Percentiles rank a stretch among this genome's conserved stretches.
phyloP scores from a whole-genome alignment of 768 basidiomycete genomes.

The Boletus sp. region DNA sequence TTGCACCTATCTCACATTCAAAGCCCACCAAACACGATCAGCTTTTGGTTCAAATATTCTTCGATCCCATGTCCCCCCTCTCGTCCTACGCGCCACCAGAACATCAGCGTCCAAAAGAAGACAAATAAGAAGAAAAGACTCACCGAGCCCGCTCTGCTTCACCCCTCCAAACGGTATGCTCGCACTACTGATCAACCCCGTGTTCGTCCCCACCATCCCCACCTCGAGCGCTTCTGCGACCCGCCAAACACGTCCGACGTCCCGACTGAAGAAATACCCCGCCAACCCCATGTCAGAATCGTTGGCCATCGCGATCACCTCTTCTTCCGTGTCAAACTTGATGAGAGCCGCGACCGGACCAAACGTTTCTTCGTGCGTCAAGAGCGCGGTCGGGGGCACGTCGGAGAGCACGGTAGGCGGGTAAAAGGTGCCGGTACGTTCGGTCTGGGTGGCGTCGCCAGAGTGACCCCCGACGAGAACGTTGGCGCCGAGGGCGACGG shows the following conservation, averaged over 20 bases:
- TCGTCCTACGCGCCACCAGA: constrained; percentile 45
- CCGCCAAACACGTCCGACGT: constrained; percentile 88
- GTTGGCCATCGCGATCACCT: constrained; percentile 87
- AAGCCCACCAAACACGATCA: constrained; percentile 79
- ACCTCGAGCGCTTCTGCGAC: constrained; percentile 94
- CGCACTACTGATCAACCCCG: constrained; percentile 74
- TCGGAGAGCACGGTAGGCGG: constrained; percentile 87
- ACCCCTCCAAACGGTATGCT: constrained; percentile 87
- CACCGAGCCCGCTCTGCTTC: constrained; percentile 80
- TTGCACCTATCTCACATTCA: constrained; percentile 16
- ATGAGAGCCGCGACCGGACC: constrained; percentile 86
- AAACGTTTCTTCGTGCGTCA: constrained; percentile 90
- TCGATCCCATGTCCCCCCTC: constrained; percentile 90
- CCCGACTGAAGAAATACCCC: constrained; percentile 89
- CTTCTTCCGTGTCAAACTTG: constrained; percentile 92
- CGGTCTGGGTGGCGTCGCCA: constrained; percentile 38
- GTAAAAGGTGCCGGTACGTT: constrained; percentile 60
- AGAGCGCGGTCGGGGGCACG: constrained; percentile 63
- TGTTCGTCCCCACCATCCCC: constrained; percentile 88
- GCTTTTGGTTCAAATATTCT: constrained; percentile 82
- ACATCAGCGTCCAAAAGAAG: not conserved
- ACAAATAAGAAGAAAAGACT: constrained; percentile 12
- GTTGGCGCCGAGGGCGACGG: constrained; percentile 80
- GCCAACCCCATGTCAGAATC: constrained; percentile 81
- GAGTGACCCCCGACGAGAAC: constrained; percentile 86